Evolutionary conservation across 2,329 filamentous ascomycete genomes (phyloP), one percentile per base, ranked within the genome.

Genomic region (Fusarium sp.): DNA sequence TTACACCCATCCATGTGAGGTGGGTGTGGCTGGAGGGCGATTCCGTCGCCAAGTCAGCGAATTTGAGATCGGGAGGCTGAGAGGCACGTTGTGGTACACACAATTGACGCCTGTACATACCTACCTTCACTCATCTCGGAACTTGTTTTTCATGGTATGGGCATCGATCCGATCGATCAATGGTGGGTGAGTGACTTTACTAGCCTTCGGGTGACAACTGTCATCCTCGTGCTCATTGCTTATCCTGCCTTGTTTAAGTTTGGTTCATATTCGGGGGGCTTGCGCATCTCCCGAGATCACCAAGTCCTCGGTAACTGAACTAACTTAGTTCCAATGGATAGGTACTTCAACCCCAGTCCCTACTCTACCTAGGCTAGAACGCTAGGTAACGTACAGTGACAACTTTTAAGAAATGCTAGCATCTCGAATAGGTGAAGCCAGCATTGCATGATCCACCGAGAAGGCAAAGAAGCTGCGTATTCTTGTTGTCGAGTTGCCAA

Each of bases 271-370:
- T 52, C 33, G 31, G 58, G 58, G 52, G 59, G 63, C 63, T 70
- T 69, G 63, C 63, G 33, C 67, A 70, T 68, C 67, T 65, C 67
- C 67, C 67, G 51, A 61, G 42, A 35, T 43, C 43, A 67, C 52
- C 64, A 51, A 59, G 48, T 45, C 41, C 48, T 66, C 51, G 67
- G 62, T 58, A 58, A 58, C 36, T 36, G 36, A 21, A 18, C 23
- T 29, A 51, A 25, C 54, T 41, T 41, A 43, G 53, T 39, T n/a
- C n/a, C n/a, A n/a, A n/a, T n/a, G n/a, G n/a, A n/a, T n/a, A n/a
- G n/a, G n/a, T 52, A 51, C 29, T 39, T 43, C 36, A 52, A 58
- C 56, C 40, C 59, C 52, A 65, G 49, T 64, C 58, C 54, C 58
- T 33, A 25, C 23, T 5, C 5, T 25, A 25, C n/a, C n/a, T 27